Percentiles rank a stretch among this genome's conserved stretches.
Conservation (phyloP, 768 basidiomycete species). For the Collybia mongolica region DNA sequence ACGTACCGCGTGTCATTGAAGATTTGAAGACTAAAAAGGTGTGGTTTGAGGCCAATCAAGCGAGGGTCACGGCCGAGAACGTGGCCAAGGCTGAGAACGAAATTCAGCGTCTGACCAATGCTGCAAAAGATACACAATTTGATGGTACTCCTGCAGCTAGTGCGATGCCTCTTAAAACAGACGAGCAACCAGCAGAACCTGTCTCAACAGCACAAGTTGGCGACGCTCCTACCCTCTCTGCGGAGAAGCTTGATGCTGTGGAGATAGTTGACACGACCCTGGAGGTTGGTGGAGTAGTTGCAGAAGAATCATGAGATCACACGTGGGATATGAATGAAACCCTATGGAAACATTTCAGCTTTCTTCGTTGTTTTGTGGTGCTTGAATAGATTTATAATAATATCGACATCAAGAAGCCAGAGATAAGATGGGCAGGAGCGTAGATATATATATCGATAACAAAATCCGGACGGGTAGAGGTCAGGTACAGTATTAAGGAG, state of each 20-base stretch:
- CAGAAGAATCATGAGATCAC: conserved; percentile 14
- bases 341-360: too few species aligned
- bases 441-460: conserved; percentile 36
- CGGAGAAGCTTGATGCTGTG: conserved; percentile 36
- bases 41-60: conserved; percentile 94
- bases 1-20: conserved; percentile 82
- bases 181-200: conserved; percentile 44
- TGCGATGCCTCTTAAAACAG: conserved; percentile 12
- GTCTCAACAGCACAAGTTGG: conserved; percentile 37
- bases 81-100: conserved; percentile 77
- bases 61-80: conserved; percentile 73
- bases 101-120: conserved; percentile 57
- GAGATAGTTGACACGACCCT: conserved; percentile 40
- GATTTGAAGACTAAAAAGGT: conserved; percentile 92
- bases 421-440: conserved; percentile 17
- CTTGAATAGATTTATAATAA: conserved; percentile 10
- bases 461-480: conserved; percentile 28
- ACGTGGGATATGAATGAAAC: not conserved
- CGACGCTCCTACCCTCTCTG: conserved; percentile 25
- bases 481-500: conserved; percentile 40
- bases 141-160: conserved; percentile 36
- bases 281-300: conserved; percentile 26
- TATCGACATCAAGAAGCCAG: conserved; percentile 10
- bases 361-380: conserved; percentile 5
- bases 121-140: conserved; percentile 33